A percentile compares a stretch with the other conserved stretches of the same genome.
Evolutionary conservation across 2,329 filamentous ascomycete species (phyloP).

Genomic region (Alternaria ventricosa): DNA sequence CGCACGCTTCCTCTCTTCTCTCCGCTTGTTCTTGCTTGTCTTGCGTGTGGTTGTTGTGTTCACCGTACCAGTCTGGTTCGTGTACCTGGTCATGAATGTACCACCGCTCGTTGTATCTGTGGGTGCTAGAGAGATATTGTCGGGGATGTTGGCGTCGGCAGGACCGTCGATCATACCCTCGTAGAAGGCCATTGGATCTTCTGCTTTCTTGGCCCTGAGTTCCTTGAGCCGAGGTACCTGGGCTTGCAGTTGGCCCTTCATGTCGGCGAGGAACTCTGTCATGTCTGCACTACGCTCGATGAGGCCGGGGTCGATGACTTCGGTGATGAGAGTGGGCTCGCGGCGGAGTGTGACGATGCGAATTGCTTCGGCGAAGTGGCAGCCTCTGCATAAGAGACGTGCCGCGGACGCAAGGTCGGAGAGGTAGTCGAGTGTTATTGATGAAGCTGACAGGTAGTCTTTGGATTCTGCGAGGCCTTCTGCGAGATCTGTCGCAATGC

Average conservation of each 20-base stretch:
- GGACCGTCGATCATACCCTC: slow-evolving; percentile 63
- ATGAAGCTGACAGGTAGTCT: slow-evolving; percentile 80
- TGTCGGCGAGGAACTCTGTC: slow-evolving; percentile 93
- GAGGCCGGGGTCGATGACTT: slow-evolving; percentile 78
- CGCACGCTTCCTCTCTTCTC: slow-evolving; percentile 94
- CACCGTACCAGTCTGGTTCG: slow-evolving; percentile 74
- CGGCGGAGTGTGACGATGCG: slow-evolving; percentile 71
- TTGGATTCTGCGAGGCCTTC: slow-evolving; percentile 83
- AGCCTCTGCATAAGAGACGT: slow-evolving; percentile 83
- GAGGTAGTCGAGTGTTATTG: slow-evolving; percentile 82
- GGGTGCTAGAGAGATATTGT: slow-evolving; percentile 89
- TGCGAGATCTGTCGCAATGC: slow-evolving; percentile 76
- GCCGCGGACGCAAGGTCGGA: slow-evolving; percentile 72
- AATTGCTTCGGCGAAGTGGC: slow-evolving; percentile 87
- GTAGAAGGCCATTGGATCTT: slow-evolving; percentile 88
- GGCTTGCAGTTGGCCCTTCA: slow-evolving; percentile 80
- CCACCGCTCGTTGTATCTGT: slow-evolving; percentile 79
- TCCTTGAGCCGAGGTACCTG: slow-evolving; percentile 88
- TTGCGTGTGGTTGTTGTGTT: slow-evolving; percentile 77
- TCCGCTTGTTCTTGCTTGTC: slow-evolving; percentile 83
- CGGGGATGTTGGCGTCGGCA: slow-evolving; percentile 72
- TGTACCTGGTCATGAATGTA: slow-evolving; percentile 94
- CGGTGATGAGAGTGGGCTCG: slow-evolving; percentile 67
- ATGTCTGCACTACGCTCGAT: slow-evolving; percentile 80
- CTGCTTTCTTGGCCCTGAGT: slow-evolving; percentile 77